Base-by-base conservation (phyloP, 164 flowering plant genomes). In the Macadamia integrifolia region DNA sequence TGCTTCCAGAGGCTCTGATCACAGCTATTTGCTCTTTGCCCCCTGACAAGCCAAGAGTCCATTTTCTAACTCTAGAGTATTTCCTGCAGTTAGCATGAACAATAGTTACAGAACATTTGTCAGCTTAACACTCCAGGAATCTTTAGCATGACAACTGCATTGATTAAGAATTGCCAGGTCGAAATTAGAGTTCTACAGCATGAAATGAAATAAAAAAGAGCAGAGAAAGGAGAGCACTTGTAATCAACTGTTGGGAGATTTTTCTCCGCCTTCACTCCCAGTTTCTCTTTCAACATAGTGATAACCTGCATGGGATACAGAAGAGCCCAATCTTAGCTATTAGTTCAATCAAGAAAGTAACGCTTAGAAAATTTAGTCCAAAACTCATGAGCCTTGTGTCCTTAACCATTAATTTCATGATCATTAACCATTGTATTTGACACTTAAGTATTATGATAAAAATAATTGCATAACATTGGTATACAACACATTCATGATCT, bases 1-100 rank as follows among this genome's bases (percentile, higher is more conserved):
- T 93, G 77, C 87, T 86, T 68, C 97, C 98, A 75, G 94, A 83
- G 66, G 93, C 98, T 88, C 98, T 83, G 71, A 91, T 83, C 46
- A 93, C 75, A 60, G 98, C 98, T 71, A 93, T 87, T 69, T 66
- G 75, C 59, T 90, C 91, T 72, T 78, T 82, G 56, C 86, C 85
- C 62, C 92, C 93, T 44, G 85, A 78, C 80, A 93, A 81, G 60
- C 97, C 96, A 74, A 93, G 82, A 59, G 98, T 90, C 96, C 91
- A 89, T 64, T 81, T 85, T 68, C 85, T 82, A 58, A 93, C 98
- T 67, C 80, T 76, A 29, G 93, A 81, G 73, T 93, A 91, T 66
- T 80, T 89, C 83, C 98, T 93, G 87, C 57, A 74, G 44, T 68
- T 65, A 64, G 58, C 43, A 67, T 59, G 49, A 56, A 44, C 28